Base-by-base conservation (phyloP, 805 yeast species). In the Jamesozyma spencerorum region DNA sequence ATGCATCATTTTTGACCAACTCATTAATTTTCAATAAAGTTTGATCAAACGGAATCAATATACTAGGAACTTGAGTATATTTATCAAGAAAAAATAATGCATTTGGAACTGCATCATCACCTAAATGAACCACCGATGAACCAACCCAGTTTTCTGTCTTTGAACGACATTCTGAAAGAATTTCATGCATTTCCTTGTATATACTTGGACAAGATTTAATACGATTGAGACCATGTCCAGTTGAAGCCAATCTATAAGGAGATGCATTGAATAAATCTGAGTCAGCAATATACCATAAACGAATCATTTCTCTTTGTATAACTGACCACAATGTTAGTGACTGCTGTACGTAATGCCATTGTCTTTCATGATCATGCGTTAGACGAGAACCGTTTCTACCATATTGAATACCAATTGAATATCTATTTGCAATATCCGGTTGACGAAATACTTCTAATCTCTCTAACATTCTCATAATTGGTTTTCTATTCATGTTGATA, bases 81-180 rank as follows among this genome's bases (percentile, higher is more conserved):
- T 84, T 83, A 59, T 83, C 92, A 39, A 83, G 61, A 65, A 83
- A 83, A 55, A 82, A 82, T 44, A 84, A 57, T 0, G 90, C 87
- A 57, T 83, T 83, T 2, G 94, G 94, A 4, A 83, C 94, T 1
- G 88, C 83, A 50, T 79, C 81, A 58, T 83, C 94, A 31, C 92
- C 94, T 14, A 84, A 54, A 59, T 83, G 94, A 18, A 83, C 82
- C 18, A 81, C 90, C 13, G 83, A 75, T 4, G 85, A 77, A 2
- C 94, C 94, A 27, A 83, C 80, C 90, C 92, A 83, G 2, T 72
- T 63, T 3, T 80, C 74, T 18, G 83, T 74, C 37, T 69, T 68
- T 24, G 65, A 58, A 53, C 83, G 84, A 34, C 83, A 83, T 42
- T 77, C 79, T n/a, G 69, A 59, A 37, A 83, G 66, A 43, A 84